These are phyloP conservation scores for Metschnikowia hibisci DNA, from an alignment of 805 yeast genomes.

Conservation along the genomic window DNA sequence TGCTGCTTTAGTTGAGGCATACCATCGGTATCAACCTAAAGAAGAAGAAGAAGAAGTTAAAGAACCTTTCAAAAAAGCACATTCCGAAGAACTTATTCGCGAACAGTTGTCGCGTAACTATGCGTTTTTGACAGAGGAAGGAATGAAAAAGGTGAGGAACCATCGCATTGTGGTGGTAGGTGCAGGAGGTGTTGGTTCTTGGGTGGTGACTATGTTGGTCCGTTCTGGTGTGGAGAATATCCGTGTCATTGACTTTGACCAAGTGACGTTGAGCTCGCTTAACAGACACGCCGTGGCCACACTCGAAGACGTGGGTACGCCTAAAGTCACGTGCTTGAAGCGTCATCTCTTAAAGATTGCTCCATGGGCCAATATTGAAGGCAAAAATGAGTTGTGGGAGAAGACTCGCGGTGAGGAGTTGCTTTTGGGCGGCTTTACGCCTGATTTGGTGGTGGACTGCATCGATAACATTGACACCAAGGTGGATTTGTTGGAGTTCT, in stretches of 20 bases:
- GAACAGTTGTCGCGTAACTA: slow-evolving; percentile 94
- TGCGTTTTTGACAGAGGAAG: slow-evolving; percentile 86
- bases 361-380: slow-evolving; percentile 90
- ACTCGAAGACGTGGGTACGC: slow-evolving; percentile 84
- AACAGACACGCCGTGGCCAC: slow-evolving; percentile 95
- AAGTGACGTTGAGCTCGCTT: slow-evolving; percentile 85
- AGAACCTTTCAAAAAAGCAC: slow-evolving; percentile 5
- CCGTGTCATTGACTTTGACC: slow-evolving; percentile 90
- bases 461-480: slow-evolving; percentile 97
- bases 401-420: slow-evolving; percentile 60
- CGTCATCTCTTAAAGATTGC: slow-evolving; percentile 68
- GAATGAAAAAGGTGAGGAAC: slow-evolving; percentile 66
- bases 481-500: slow-evolving; percentile 78
- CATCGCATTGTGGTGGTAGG: slow-evolving; percentile 80
- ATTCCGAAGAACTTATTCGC: slow-evolving; percentile 65
- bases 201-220: slow-evolving; percentile 87
- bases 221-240: slow-evolving; percentile 84
- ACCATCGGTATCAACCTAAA: slow-evolving; percentile 7
- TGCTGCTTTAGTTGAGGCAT: slow-evolving; percentile 12
- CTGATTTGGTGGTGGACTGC: slow-evolving; percentile 86
- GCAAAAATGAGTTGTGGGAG: slow-evolving; percentile 74
- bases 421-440: slow-evolving; percentile 48
- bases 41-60: background rate
- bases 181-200: slow-evolving; percentile 98
- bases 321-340: slow-evolving; percentile 80